Base-by-base conservation (phyloP, 2,329 filamentous ascomycete species). In the Lasiodiplodia gonubiensis region DNA sequence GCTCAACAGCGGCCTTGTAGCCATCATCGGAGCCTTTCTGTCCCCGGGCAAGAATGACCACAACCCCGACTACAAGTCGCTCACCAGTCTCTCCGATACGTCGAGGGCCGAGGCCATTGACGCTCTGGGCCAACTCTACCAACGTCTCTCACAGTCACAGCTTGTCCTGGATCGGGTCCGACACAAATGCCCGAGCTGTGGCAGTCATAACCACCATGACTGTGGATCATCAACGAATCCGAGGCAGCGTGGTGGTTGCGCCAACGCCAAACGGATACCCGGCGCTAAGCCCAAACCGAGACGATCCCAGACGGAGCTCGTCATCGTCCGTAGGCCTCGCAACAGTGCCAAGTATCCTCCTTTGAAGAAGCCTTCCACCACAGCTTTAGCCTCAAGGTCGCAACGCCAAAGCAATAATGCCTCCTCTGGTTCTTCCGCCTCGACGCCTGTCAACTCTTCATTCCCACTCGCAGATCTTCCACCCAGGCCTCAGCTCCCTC, bases 1-100 rank as follows among this genome's bases (percentile, higher is more conserved):
- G 69, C 73, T 84, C 33, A 84, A 84, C 69, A 81, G 80, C 21
- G 81, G 82, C 48, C 78, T 84, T 5, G 80, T 84, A 8, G 72
- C 73, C 67, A 82, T 84, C 70, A 83, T 84, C 64, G 74, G 80
- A 23, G 72, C 80, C 2, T 83, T 83, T 66, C 70, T 83, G 46
- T 73, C 77, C 30, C 74, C 76, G 67, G 77, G 79, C 14, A 78
- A 77, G 66, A 69, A 72, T 48, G 71, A 74, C 66, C 69, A 77
- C 37, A 71, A 75, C 39, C 71, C 83, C 23, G 81, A 84, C 74
- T 84, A 82, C 71, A 77, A 74, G 53, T 79, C 79, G 1, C 70
- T 84, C 54, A 82, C 79, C n/a, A 75, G 74, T 61, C 72, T 84
- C 30, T 82, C 82, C n/a, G 81, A 84, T 64, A 70, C 72, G 8